Conservation (phyloP, 495 filamentous ascomycete genomes). For the Hyaloscypha finlandica region DNA sequence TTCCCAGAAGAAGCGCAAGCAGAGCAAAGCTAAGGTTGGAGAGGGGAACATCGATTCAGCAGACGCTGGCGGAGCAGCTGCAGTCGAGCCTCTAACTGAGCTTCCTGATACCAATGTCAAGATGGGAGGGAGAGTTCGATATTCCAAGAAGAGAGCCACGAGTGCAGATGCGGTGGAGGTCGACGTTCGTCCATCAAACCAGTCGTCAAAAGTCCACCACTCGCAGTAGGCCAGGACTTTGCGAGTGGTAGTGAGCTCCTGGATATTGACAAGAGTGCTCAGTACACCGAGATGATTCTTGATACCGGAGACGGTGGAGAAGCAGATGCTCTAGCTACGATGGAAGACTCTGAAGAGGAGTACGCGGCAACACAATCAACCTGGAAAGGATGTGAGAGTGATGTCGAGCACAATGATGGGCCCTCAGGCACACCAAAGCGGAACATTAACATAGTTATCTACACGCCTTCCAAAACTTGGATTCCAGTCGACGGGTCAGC, state of each 20-base stretch:
- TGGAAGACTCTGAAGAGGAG: neutral
- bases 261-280: conserved; percentile 17
- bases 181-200: conserved; percentile 3
- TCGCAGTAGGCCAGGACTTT: conserved; percentile 41
- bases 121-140: neutral
- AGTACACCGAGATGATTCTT: neutral
- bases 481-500: neutral
- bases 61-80: neutral
- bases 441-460: conserved; percentile 13
- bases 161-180: neutral
- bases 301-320: neutral
- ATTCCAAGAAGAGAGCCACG: neutral
- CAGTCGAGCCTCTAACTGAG: conserved; percentile 18
- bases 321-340: neutral
- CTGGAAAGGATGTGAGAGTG: neutral
- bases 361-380: neutral
- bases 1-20: conserved; percentile 1
- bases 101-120: conserved; percentile 14
- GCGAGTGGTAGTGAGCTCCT: conserved; percentile 37
- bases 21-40: neutral
- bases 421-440: neutral
- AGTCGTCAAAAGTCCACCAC: conserved; percentile 36
- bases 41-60: neutral
- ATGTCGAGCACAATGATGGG: neutral
- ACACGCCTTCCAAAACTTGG: conserved; percentile 16